Base-by-base conservation (phyloP, 108 stramenopile genomes). In the Cyclostephanos invisitatus region DNA sequence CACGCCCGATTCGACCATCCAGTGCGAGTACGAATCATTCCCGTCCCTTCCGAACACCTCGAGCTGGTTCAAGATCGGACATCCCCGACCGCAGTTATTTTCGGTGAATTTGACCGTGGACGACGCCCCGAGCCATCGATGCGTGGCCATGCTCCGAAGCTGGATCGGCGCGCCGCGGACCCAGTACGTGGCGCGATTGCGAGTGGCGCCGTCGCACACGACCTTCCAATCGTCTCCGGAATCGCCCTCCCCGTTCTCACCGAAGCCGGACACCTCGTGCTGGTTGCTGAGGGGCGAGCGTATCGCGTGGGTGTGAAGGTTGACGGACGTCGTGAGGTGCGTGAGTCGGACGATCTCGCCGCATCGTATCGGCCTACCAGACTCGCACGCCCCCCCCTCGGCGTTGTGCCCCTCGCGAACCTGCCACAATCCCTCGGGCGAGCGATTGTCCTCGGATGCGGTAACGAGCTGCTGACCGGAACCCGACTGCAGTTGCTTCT, bases 401-500 rank as follows among this genome's bases (percentile, higher is more conserved):
- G 64, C 74, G 32, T 57, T 82, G 66, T 91, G 69, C 10, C 75
- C 79, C 38, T 85, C 90, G 22, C 94, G 80, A 25, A 95, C 55
- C 77, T 68, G 79, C 94, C 94, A 95, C n/a, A 95, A 70, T 12
- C 85, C 80, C 47, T 82, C 71, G 12, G 70, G 63, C 5, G 80
- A 60, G 18, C 75, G 64, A 25, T 79, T 84, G 62, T 83, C 60
- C 14, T 38, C 36, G 27, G 71, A 36, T 7, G 77, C 82, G 1
- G 94, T 91, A 15, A 95, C 94, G 49, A 95, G 83, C 62, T 95
- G 94, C 63, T 95, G 94, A 6, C 94, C 94, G 11, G 74, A 42
- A 44, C 77, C 81, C 3, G 67, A 44, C 62, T 78, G 72, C 15
- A 81, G 64, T 32, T 70, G 64, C 12, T 64, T 32, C 50, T 73